Percentiles rank a stretch among this genome's conserved stretches.
phyloP scores from a whole-genome alignment of 2,329 filamentous ascomycete species.

The Arachnomyces sp. region DNA sequence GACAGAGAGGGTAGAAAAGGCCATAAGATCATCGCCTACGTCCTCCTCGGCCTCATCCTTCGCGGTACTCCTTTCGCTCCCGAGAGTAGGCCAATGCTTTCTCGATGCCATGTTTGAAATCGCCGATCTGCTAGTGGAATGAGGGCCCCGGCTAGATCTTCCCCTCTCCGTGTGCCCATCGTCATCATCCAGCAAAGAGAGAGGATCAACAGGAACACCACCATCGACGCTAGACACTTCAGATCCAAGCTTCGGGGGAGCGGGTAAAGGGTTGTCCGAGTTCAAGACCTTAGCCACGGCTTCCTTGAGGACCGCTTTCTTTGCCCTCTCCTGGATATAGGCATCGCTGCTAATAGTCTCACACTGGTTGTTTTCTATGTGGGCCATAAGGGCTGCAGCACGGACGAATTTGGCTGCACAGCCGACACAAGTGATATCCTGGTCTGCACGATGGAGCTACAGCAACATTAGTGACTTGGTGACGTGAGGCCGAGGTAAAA shows the following conservation, averaged over 20 bases:
- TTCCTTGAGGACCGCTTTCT: slow-evolving; percentile 41
- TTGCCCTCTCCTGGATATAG: slow-evolving; percentile 42
- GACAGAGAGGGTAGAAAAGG: slow-evolving; percentile 11
- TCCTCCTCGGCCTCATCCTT: slow-evolving; percentile 1
- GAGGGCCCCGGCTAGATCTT: slow-evolving; percentile 10
- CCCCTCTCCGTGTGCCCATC: slow-evolving; percentile 12
- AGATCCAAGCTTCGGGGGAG: slow-evolving; percentile 1
- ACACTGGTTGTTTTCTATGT: slow-evolving; percentile 49
- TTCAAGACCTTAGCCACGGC: slow-evolving; percentile 13
- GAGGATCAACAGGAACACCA: slow-evolving; percentile 14
- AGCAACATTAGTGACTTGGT: neutral
- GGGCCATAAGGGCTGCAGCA: slow-evolving; percentile 43
- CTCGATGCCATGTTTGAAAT: slow-evolving; percentile 5
- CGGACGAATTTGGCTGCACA: slow-evolving; percentile 42
- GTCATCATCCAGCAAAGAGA: slow-evolving; percentile 8
- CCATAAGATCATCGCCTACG: slow-evolving; percentile 15
- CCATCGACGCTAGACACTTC: slow-evolving; percentile 15
- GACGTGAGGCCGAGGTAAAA: slow-evolving; percentile 1
- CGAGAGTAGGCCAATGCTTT: slow-evolving; percentile 20
- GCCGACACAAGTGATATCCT: slow-evolving; percentile 41
- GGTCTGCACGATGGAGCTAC: slow-evolving; percentile 42
- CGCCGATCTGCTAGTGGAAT: slow-evolving; percentile 2
- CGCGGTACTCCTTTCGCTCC: neutral
- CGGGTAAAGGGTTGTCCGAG: slow-evolving; percentile 3
- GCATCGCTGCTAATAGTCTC: slow-evolving; percentile 31